Evolutionary conservation across 345 rosid genomes (phyloP), one percentile per base, ranked within the genome.

Genomic region (Geranium rotundifolium): DNA sequence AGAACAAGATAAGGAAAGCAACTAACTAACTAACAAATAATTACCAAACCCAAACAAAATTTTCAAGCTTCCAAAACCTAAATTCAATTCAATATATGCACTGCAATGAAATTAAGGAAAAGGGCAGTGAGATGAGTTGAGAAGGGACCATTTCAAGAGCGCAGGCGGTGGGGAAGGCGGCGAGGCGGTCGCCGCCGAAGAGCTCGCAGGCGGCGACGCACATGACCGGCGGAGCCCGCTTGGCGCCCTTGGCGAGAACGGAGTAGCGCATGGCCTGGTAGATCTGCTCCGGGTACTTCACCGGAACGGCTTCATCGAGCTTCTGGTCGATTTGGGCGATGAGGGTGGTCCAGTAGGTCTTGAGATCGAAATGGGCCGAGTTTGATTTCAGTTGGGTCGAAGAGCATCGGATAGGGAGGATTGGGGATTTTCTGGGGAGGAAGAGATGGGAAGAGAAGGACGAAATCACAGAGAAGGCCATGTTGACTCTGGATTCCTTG

Each of bases 191-290:
- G 41, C 81, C 91, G 16, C 91, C 98, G 63, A 92, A 63, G 71
- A 93, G 97, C 79, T 90, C 97, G 55, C 86, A 93, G 56, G 95
- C 84, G 0, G 96, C 91, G 1, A 93, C 79, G 58, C 99, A 93
- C 99, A 93, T 90, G 27, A 93, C 91, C 0, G 97, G 99, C 19
- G 99, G 87, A 4, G 99, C 87, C 57, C 97, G 80, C 76, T 90
- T 90, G 59, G 91, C 91, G n/a, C 99, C 92, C 50, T 81, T 67
- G 0, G 97, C 89, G 12, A 93, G 80, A 16, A 82, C 89, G 10
- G 99, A 93, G 77, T 93, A 90, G 68, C 96, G 70, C 97, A 93
- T 88, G n/a, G 92, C 87, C 77, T 93, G 89, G 68, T 88, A 86
- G 80, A 93, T 88, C 84, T 73, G 63, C 13, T 73, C 76, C 0